phyloP scores from a whole-genome alignment of 2,329 filamentous ascomycete species.

The Dactylellina drechsleri region DNA sequence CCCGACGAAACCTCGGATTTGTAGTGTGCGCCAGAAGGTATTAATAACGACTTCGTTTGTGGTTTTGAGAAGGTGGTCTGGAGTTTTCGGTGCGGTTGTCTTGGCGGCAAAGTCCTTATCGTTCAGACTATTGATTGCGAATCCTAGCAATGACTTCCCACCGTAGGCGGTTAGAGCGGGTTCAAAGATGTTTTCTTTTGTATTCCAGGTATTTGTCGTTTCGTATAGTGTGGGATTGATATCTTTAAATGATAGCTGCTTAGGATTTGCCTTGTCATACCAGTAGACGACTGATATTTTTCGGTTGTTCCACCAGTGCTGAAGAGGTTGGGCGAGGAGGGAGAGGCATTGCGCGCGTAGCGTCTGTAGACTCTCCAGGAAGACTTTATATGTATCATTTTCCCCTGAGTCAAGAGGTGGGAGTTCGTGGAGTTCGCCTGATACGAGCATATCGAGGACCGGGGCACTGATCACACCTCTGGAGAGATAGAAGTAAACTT shows the following conservation, averaged over 20 bases:
- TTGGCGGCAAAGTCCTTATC: conserved; percentile 75
- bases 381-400: conserved; percentile 80
- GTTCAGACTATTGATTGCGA: conserved; percentile 74
- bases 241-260: conserved; percentile 73
- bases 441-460: conserved; percentile 82
- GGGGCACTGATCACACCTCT: conserved; percentile 81
- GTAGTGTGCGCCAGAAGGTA: conserved; percentile 86
- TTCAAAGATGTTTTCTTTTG: conserved; percentile 70
- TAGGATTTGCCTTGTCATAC: conserved; percentile 78
- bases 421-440: conserved; percentile 78
- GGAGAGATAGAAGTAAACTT: conserved; percentile 90
- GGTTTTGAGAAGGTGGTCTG: conserved; percentile 66
- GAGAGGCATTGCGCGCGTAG: conserved; percentile 80
- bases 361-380: conserved; percentile 79
- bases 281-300: conserved; percentile 81
- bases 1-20: conserved; percentile 86
- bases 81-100: conserved; percentile 71
- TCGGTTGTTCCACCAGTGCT: conserved; percentile 84
- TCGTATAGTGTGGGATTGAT: conserved; percentile 67
- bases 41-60: conserved; percentile 78
- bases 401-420: conserved; percentile 87
- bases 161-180: conserved; percentile 2
- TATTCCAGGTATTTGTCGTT: conserved; percentile 75
- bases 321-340: conserved; percentile 79
- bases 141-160: conserved; percentile 62